Evolutionary conservation across 305 asterid genomes (phyloP).

Genomic region (Rubia balearica): DNA sequence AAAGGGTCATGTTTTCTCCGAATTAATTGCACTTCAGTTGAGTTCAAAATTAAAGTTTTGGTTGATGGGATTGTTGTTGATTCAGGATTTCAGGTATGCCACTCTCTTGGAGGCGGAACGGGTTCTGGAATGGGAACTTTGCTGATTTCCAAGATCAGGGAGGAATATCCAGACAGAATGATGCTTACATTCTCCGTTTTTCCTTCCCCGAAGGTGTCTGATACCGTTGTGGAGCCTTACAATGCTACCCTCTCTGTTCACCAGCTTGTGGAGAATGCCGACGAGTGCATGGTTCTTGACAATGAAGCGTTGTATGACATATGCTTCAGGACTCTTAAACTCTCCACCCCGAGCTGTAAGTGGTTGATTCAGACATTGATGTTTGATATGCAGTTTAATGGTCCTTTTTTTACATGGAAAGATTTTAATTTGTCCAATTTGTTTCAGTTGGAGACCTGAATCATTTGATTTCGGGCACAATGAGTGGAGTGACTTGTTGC

Average conservation of each 20-base stretch:
- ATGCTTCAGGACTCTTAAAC: slow-evolving; percentile 2
- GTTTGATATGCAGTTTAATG: too few relatives aligned
- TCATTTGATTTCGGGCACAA: slow-evolving; percentile 51
- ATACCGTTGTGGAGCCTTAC: slow-evolving; percentile 57
- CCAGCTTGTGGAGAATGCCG: slow-evolving; percentile 58
- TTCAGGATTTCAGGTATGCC: slow-evolving; percentile 53
- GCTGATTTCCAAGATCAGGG: slow-evolving; percentile 52
- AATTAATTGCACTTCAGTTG: too few relatives aligned
- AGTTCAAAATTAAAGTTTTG: too few relatives aligned
- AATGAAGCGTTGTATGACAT: too few relatives aligned
- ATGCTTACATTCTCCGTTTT: slow-evolving; percentile 45
- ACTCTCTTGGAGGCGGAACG: slow-evolving; percentile 17
- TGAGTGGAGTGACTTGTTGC: slow-evolving; percentile 59
- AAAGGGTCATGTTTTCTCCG: too few relatives aligned
- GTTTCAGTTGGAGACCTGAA: slow-evolving; percentile 51
- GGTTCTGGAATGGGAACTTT: slow-evolving; percentile 64
- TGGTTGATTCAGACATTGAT: too few relatives aligned
- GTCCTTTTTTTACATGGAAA: too few relatives aligned
- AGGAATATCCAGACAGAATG: slow-evolving; percentile 55
- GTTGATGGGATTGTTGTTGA: neutral
- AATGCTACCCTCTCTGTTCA: slow-evolving; percentile 54
- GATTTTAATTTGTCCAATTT: too few relatives aligned
- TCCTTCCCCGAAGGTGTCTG: slow-evolving; percentile 26
- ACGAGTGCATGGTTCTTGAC: slow-evolving; percentile 36
- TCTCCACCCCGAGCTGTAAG: slow-evolving; percentile 11